Evolutionary conservation across 768 basidiomycete species (phyloP), one percentile per base, ranked within the genome.

Genomic region (Suillus weaverae): DNA sequence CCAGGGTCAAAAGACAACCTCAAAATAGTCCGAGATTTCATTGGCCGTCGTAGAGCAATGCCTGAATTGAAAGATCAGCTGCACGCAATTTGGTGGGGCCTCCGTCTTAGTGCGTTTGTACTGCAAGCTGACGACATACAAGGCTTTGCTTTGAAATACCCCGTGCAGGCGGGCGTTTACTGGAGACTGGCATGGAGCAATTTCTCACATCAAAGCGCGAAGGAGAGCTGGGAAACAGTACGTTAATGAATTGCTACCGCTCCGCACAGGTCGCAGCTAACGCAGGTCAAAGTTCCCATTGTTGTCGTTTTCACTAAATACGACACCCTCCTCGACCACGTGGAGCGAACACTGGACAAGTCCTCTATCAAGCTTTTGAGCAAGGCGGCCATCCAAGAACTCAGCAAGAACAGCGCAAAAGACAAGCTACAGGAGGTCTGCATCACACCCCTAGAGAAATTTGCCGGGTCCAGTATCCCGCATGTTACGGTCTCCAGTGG

Each of bases 21-120:
- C 46, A 20, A 63, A 26, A 41, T 9, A 6, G 68, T 70, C 32
- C 50, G 50, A 33, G 32, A 53, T 16, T 69, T 69, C 54, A 69
- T 69, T 44, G 13, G 57, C 11, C 8, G n/a, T 4, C 54, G 69
- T 22, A 61, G 54, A 18, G 20, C 0, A 5, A 51, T 32, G 50
- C 14, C 50, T 5, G 16, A 2, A 18, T 18, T 30, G 26, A 51
- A 32, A 16, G 16, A 51, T 32, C 50, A 32, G 30, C 4, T 51
- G 30, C 50, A 51, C 1, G 50, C 50, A 10, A 16, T 51, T 18
- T 51, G 50, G 50, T 51, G 7, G 16, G 26, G 4, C 6, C 3
- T 18, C 8, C 4, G 18, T 51, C 30, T 18, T 13, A 5, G 4
- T 30, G 4, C 2, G 1, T 51, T 4, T 51, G 16, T 30, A 32